A percentile compares a stretch with the other conserved stretches of the same genome.
Conservation (phyloP, 495 filamentous ascomycete genomes). For the Cudoniella acicularis region DNA sequence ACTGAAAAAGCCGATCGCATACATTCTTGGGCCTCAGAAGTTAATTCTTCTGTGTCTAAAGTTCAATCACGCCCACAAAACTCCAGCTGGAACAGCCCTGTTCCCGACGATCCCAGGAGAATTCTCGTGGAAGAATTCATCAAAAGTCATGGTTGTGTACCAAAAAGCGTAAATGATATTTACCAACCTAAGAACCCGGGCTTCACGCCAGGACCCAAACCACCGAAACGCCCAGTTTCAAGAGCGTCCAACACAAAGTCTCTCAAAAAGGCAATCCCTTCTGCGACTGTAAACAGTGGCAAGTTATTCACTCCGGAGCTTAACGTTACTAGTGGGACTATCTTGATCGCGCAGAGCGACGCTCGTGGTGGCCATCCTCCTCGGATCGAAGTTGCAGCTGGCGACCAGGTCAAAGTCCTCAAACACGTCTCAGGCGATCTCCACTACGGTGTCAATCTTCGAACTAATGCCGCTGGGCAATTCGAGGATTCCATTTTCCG, state of each 20-base stretch:
- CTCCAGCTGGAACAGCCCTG: background rate
- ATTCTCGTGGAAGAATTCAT: conserved; percentile 7
- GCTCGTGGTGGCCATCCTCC: background rate
- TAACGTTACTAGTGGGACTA: conserved; percentile 6
- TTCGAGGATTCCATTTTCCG: conserved; percentile 18
- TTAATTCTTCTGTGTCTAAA: background rate
- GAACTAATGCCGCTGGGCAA: conserved; percentile 14
- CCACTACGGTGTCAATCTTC: conserved; percentile 10
- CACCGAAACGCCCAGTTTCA: conserved; percentile 9
- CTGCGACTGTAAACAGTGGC: background rate
- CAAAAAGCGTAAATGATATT: conserved; percentile 13
- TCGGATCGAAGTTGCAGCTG: conserved; percentile 13
- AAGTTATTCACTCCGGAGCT: background rate
- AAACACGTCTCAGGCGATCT: conserved; percentile 20
- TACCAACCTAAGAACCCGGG: conserved; percentile 20
- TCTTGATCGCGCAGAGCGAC: conserved; percentile 16
- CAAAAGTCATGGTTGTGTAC: conserved; percentile 7
- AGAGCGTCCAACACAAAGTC: conserved; percentile 4
- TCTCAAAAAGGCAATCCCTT: background rate
- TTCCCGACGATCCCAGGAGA: background rate
- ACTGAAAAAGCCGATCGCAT: conserved; percentile 12
- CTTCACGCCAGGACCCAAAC: conserved; percentile 1
- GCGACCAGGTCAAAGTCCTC: conserved; percentile 19
- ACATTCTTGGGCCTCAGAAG: conserved; percentile 15
- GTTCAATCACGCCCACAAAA: background rate